Percentiles rank a stretch among this genome's conserved stretches.
phyloP scores from a whole-genome alignment of 345 rosid genomes.

The Brassica incana region DNA sequence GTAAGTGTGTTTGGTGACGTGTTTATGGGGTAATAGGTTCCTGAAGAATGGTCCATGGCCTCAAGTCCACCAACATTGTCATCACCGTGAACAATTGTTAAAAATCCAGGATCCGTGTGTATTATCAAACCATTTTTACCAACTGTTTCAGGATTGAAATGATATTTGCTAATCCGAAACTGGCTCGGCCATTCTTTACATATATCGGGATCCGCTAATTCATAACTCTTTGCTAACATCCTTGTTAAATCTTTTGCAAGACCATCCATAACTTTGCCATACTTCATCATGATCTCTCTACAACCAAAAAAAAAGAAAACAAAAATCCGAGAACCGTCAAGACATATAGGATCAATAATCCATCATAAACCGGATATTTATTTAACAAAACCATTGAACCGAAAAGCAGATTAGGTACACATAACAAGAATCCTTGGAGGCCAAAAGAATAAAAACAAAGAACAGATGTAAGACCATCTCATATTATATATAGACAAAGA shows the following conservation, averaged over 20 bases:
- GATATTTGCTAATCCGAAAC: conserved; percentile 48
- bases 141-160: conserved; percentile 3
- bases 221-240: conserved; percentile 46
- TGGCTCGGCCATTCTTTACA: conserved; percentile 70
- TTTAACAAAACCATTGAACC: background rate
- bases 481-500: background rate
- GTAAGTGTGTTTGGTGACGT: conserved; percentile 69
- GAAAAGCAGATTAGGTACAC: background rate
- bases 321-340: background rate
- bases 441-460: background rate
- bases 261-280: conserved; percentile 56
- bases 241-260: conserved; percentile 36
- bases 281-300: conserved; percentile 57
- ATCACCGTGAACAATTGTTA: conserved; percentile 47
- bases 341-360: background rate
- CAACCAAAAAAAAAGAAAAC: background rate
- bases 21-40: conserved; percentile 46
- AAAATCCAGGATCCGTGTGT: conserved; percentile 23
- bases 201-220: conserved; percentile 7
- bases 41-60: conserved; percentile 60
- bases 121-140: conserved; percentile 6
- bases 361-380: background rate
- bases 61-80: conserved; percentile 71
- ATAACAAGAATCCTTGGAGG: background rate
- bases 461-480: background rate